A percentile compares a stretch with the other conserved stretches of the same genome.
These are phyloP conservation scores for Mycena polygramma DNA, from an alignment of 768 basidiomycete species.

Conservation along the genomic window DNA sequence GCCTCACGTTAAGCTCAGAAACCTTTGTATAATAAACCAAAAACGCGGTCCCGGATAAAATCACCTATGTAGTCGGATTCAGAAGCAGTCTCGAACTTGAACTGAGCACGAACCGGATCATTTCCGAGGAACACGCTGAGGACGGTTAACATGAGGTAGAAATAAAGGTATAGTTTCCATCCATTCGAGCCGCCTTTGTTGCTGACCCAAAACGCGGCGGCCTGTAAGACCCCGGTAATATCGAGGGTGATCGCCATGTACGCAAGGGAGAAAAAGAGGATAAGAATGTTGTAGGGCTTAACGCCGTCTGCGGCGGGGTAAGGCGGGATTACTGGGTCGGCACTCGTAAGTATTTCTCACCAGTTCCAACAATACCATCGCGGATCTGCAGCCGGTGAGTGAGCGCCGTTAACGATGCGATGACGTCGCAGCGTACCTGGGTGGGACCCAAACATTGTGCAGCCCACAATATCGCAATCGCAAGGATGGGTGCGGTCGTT, in stretches of 20 bases:
- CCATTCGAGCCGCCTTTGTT: slow-evolving; percentile 82
- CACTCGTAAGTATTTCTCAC: slow-evolving; percentile 18
- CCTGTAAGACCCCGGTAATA: slow-evolving; percentile 86
- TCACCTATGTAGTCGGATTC: slow-evolving; percentile 43
- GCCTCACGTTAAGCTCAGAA: slow-evolving; percentile 48
- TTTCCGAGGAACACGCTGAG: slow-evolving; percentile 90
- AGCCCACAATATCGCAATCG: slow-evolving; percentile 68
- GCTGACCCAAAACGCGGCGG: slow-evolving; percentile 91
- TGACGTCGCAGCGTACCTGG: slow-evolving; percentile 35
- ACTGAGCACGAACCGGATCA: slow-evolving; percentile 66
- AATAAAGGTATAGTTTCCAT: slow-evolving; percentile 79
- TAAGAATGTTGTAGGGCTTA: slow-evolving; percentile 93
- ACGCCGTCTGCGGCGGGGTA: slow-evolving; percentile 65
- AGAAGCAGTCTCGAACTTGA: too few species aligned
- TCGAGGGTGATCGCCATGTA: slow-evolving; percentile 96
- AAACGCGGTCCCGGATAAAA: slow-evolving; percentile 92
- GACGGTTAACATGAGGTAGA: slow-evolving; percentile 86
- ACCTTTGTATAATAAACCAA: slow-evolving; percentile 88
- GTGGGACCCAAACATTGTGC: slow-evolving; percentile 63
- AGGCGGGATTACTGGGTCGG: background rate
- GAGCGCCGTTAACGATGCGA: background rate
- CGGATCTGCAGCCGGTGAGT: slow-evolving; percentile 57
- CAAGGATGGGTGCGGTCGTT: slow-evolving; percentile 66
- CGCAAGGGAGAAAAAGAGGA: slow-evolving; percentile 91
- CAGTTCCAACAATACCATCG: slow-evolving; percentile 81